Evolutionary conservation across 164 flowering plant genomes (phyloP).

Genomic region (Sedum album): DNA sequence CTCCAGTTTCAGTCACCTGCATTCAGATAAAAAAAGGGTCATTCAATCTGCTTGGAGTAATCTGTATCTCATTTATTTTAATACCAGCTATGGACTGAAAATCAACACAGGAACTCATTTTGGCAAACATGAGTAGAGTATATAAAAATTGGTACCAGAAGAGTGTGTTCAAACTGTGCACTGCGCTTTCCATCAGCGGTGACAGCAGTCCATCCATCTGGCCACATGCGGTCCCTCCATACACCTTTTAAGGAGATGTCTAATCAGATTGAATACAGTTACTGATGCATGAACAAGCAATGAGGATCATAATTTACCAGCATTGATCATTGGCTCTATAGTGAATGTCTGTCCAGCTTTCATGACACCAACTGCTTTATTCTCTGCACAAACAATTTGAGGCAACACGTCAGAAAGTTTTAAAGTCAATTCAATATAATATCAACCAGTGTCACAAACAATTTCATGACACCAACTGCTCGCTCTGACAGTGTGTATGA

Average conservation of each 20-base stretch:
- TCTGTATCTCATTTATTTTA: background rate
- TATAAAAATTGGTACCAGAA: conserved; percentile 43
- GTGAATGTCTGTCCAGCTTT: conserved; percentile 97
- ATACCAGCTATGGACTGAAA: background rate
- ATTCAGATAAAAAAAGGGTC: background rate
- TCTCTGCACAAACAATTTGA: conserved; percentile 53
- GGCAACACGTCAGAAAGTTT: background rate
- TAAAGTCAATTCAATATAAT: background rate
- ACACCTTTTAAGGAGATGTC: conserved; percentile 39
- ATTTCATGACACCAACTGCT: background rate
- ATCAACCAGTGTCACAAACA: too few species aligned
- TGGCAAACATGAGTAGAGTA: background rate
- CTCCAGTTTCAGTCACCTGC: conserved; percentile 94
- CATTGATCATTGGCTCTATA: conserved; percentile 95
- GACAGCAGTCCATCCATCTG: conserved; percentile 98
- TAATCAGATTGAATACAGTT: background rate
- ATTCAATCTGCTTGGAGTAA: background rate
- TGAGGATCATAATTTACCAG: conserved; percentile 35
- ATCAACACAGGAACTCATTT: background rate
- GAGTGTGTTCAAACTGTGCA: conserved; percentile 98
- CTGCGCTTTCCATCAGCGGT: conserved; percentile 99
- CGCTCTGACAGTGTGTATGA: conserved; percentile 2
- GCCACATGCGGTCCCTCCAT: conserved; percentile 98
- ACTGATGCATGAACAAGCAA: background rate
- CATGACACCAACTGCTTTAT: conserved; percentile 98